These are phyloP conservation scores for Tulasnella calospora DNA, from an alignment of 768 basidiomycete species.

Conservation along the genomic window DNA sequence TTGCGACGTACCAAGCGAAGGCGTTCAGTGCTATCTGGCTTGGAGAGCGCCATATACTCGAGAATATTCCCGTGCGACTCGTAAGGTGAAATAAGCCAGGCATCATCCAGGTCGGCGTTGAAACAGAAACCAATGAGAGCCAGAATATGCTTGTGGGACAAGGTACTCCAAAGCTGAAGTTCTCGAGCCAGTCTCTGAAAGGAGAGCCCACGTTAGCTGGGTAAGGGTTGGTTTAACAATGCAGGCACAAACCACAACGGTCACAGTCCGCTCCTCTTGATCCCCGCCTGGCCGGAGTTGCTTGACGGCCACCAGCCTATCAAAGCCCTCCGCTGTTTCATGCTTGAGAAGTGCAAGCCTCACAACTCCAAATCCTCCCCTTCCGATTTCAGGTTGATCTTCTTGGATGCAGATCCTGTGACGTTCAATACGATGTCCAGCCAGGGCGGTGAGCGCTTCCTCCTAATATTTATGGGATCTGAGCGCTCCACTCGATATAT, in stretches of 20 bases:
- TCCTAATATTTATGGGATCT: not conserved
- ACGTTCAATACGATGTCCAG: not conserved
- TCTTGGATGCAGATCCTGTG: not conserved
- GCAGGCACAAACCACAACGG: not conserved
- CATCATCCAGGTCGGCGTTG: not conserved
- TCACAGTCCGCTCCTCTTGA: not conserved
- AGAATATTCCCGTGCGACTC: not conserved
- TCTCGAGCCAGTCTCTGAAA: not conserved
- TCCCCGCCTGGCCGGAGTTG: not conserved
- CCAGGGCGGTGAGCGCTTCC: not conserved
- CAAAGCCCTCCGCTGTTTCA: not conserved
- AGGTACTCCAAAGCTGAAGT: not conserved
- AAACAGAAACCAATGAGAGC: constrained; percentile 4
- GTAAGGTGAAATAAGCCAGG: not conserved
- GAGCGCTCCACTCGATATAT: not conserved
- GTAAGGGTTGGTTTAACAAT: not conserved
- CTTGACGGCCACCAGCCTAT: not conserved
- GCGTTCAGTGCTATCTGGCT: not conserved
- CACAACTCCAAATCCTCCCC: not conserved
- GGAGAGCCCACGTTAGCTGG: not conserved
- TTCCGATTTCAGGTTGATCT: not conserved
- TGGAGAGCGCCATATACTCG: not conserved
- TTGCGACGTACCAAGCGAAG: not conserved
- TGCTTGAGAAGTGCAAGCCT: not conserved
- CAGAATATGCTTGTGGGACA: not conserved